Conservation (phyloP, 495 filamentous ascomycete species). For the Tetracladium setigerum region DNA sequence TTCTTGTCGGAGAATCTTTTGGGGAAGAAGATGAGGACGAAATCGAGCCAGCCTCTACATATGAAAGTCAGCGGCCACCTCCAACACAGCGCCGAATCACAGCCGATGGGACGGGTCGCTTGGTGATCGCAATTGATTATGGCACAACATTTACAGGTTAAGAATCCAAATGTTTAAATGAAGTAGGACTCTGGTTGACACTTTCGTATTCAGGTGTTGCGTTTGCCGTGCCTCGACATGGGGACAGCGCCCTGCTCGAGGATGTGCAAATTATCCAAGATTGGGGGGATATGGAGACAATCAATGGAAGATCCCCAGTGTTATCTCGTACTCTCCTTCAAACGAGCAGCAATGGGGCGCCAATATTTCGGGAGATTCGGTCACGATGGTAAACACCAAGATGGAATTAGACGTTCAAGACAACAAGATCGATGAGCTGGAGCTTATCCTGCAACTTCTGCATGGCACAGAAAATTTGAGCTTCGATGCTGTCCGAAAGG, state of each 20-base stretch:
- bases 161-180: background rate
- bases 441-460: constrained; percentile 7
- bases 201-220: constrained; percentile 4
- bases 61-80: no score
- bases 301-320: constrained; percentile 9
- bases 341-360: constrained; percentile 9
- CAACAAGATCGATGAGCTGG: constrained; percentile 4
- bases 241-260: background rate
- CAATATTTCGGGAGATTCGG: constrained; percentile 3
- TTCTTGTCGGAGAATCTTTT: no score
- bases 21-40: no score
- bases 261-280: constrained; percentile 5
- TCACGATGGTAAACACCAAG: constrained; percentile 16
- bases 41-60: no score
- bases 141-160: constrained; percentile 16
- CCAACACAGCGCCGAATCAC: no score
- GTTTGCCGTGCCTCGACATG: constrained; percentile 2
- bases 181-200: no score
- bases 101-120: background rate
- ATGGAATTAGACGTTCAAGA: constrained; percentile 7
- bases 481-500: constrained; percentile 4
- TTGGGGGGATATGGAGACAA: constrained; percentile 5
- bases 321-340: constrained; percentile 8
- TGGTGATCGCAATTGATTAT: constrained; percentile 16
- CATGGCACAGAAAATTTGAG: constrained; percentile 11